A percentile compares a stretch with the other conserved stretches of the same genome.
phyloP scores from a whole-genome alignment of 2,329 filamentous ascomycete genomes.

The Macroventuria anomochaeta region DNA sequence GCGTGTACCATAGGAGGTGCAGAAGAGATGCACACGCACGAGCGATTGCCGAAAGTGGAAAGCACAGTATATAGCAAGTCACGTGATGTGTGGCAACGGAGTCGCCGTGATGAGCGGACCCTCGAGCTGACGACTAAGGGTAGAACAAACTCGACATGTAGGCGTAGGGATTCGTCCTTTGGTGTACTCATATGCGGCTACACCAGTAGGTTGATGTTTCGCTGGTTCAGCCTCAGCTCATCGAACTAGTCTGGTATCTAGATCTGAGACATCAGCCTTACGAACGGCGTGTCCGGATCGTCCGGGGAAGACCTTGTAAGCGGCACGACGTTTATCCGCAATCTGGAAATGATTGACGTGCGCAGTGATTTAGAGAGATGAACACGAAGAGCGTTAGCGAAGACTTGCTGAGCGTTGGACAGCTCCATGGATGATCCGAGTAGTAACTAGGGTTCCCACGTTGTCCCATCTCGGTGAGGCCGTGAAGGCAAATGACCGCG shows the following conservation, averaged over 20 bases:
- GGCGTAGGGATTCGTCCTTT: background rate
- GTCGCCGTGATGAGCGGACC: constrained; percentile 5
- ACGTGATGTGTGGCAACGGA: constrained; percentile 14
- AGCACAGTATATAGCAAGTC: constrained; percentile 1
- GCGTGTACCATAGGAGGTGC: no score
- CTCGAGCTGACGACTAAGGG: background rate
- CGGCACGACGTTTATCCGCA: constrained; percentile 10
- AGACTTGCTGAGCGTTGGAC: constrained; percentile 1
- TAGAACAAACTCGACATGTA: background rate
- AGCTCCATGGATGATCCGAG: constrained; percentile 7
- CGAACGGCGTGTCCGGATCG: constrained; percentile 16
- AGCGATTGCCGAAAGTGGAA: background rate
- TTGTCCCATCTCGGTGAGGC: constrained; percentile 11
- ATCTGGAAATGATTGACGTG: constrained; percentile 9
- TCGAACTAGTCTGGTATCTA: constrained; percentile 10
- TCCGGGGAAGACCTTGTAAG: background rate
- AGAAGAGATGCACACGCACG: background rate
- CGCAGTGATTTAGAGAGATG: background rate
- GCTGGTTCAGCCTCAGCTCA: constrained; percentile 7
- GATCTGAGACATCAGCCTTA: constrained; percentile 20
- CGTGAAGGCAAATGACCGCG: constrained; percentile 5
- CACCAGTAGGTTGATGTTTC: constrained; percentile 4
- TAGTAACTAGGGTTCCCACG: background rate
- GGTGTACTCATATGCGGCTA: background rate
- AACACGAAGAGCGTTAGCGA: constrained; percentile 8